Evolutionary conservation across 176 grass and related monocot species (phyloP), one percentile per base, ranked within the genome.

Genomic region (Echinochloa phyllopogon): DNA sequence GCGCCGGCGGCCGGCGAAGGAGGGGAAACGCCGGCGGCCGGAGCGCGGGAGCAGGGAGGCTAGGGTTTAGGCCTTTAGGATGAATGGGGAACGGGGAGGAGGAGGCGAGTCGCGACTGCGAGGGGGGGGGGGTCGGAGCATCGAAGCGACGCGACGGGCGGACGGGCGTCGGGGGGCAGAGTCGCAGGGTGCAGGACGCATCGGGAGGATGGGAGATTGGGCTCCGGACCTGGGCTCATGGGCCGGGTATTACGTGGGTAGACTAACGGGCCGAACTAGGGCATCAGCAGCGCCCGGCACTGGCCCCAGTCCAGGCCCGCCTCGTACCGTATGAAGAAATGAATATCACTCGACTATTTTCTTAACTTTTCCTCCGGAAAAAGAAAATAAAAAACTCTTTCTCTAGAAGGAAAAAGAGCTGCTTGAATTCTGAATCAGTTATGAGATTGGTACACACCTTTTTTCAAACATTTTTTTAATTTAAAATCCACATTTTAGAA

Each of bases 31-130:
- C 61, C 78, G 29, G 62, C 78, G 33, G 47, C 29, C 63, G 63
- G 62, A 53, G 62, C 63, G 47, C 62, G 47, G 29, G 47, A 37
- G 50, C 62, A 52, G 20, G 15, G 61, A 40, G 49, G 78, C 78
- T 80, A 80, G 78, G 78, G 63, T 80, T 80, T 80, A 80, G 62
- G 47, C 77, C 77, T 80, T 38, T 52, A 68, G 78, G 33, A 65
- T n/a, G 78, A 68, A 53, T 66, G 78, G 63, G 78, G 77, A 80
- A 80, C 78, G 62, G 63, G 11, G 47, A n/a, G 78, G 62, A 66
- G 77, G 77, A 65, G 61, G 77, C 10, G 77, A 67, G 77, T 23
- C 77, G 62, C 62, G 62, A 67, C 62, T 80, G 62, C 77, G 77
- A 36, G 12, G 12, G 12, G 36, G 52, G n/a, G n/a, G n/a, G n/a